Evolutionary conservation across 2,329 filamentous ascomycete genomes (phyloP).

Genomic region (Monosporascus sp.): DNA sequence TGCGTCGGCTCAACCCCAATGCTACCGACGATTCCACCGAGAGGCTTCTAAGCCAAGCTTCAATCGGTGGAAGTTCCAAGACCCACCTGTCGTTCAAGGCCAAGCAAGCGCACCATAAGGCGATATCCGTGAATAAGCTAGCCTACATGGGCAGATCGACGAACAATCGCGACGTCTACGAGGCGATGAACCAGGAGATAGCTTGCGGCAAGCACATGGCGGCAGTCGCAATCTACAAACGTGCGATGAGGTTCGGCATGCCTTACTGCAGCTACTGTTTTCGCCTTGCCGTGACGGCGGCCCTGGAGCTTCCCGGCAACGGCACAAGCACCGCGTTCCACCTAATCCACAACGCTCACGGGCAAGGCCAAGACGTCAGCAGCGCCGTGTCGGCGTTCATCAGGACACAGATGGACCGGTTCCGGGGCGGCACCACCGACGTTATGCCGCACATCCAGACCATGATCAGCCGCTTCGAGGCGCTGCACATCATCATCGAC

Average conservation of each 20-base stretch:
- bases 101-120: slow-evolving; percentile 1
- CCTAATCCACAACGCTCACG: slow-evolving; percentile 35
- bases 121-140: slow-evolving; percentile 13
- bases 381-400: slow-evolving; percentile 24
- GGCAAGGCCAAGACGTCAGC: slow-evolving; percentile 36
- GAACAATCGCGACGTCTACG: slow-evolving; percentile 27
- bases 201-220: slow-evolving; percentile 23
- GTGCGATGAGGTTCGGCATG: slow-evolving; percentile 28
- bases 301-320: slow-evolving; percentile 27
- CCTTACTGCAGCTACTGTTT: slow-evolving; percentile 36
- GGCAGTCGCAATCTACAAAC: slow-evolving; percentile 34
- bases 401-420: slow-evolving; percentile 16
- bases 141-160: slow-evolving; percentile 19
- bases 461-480: slow-evolving; percentile 20
- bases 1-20: slow-evolving; percentile 26
- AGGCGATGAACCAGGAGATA: slow-evolving; percentile 37
- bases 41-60: slow-evolving; percentile 31
- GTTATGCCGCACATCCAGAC: slow-evolving; percentile 19
- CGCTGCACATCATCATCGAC: slow-evolving; percentile 17
- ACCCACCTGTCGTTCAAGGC: neutral
- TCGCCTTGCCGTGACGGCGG: slow-evolving; percentile 41
- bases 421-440: slow-evolving; percentile 15
- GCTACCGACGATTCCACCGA: slow-evolving; percentile 34
- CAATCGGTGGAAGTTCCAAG: slow-evolving; percentile 7
- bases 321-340: slow-evolving; percentile 27